phyloP scores from a whole-genome alignment of 2,329 filamentous ascomycete genomes.

The Furcasterigmium sp. region DNA sequence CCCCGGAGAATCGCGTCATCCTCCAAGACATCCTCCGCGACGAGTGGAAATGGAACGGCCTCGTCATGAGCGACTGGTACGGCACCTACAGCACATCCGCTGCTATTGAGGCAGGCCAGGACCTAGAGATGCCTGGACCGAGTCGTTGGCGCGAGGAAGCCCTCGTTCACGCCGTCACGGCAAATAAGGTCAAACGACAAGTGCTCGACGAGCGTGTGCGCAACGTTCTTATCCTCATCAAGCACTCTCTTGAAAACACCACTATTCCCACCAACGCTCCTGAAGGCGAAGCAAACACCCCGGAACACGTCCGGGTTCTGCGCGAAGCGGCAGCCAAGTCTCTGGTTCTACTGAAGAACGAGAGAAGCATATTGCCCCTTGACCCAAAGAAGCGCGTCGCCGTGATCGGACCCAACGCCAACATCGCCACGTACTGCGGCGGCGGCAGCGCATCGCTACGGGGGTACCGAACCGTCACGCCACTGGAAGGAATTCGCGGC shows the following conservation, averaged over 20 bases:
- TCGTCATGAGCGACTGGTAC: constrained; percentile 57
- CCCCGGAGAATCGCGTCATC: constrained; percentile 44
- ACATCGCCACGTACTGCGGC: constrained; percentile 24
- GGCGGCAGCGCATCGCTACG: constrained; percentile 24
- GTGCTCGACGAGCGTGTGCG: constrained; percentile 54
- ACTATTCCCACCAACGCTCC: constrained; percentile 47
- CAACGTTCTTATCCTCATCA: constrained; percentile 54
- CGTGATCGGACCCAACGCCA: constrained; percentile 51
- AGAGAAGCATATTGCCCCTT: constrained; percentile 57
- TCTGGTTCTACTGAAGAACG: constrained; percentile 70
- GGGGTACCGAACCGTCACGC: constrained; percentile 22
- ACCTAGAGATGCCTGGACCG: constrained; percentile 57
- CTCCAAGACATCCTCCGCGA: constrained; percentile 44
- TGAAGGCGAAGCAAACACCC: constrained; percentile 51
- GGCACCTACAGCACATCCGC: constrained; percentile 47
- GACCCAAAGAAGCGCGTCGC: constrained; percentile 55
- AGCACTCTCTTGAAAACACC: constrained; percentile 46
- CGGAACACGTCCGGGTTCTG: constrained; percentile 58
- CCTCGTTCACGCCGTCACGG: constrained; percentile 46
- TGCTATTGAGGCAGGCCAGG: constrained; percentile 44
- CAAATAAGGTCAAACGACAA: constrained; percentile 50
- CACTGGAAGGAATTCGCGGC: constrained; percentile 20
- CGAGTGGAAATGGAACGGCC: constrained; percentile 53
- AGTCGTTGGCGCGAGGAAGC: constrained; percentile 44
- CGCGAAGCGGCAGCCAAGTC: constrained; percentile 63